Percentiles rank a stretch among this genome's conserved stretches.
These are phyloP conservation scores for Pueraria montana DNA, from an alignment of 306 rosid genomes.

Conservation along the genomic window DNA sequence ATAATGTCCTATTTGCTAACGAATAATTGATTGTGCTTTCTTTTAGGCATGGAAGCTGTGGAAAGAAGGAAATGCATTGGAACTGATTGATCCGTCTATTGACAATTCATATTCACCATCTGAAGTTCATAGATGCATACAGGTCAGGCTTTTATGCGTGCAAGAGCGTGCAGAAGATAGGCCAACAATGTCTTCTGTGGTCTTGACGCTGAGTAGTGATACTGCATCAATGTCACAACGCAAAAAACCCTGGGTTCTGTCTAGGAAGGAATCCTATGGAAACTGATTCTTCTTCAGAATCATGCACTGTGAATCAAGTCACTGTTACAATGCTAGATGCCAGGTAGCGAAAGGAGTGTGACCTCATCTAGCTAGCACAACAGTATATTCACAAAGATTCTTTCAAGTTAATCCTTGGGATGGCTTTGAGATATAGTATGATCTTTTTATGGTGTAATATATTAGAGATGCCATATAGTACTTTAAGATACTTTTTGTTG, in stretches of 20 bases:
- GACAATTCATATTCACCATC: constrained; percentile 53
- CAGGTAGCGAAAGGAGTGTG: constrained; percentile 48
- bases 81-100: constrained; percentile 63
- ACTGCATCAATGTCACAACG: constrained; percentile 55
- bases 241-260: constrained; percentile 58
- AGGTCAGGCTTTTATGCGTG: constrained; percentile 57
- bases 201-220: constrained; percentile 62
- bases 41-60: constrained; percentile 79
- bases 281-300: constrained; percentile 58
- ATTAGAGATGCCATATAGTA: constrained; percentile 27
- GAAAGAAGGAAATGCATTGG: constrained; percentile 70
- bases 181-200: constrained; percentile 64
- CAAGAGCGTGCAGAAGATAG: constrained; percentile 68
- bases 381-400: constrained; percentile 24
- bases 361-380: constrained; percentile 21
- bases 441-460: constrained; percentile 44
- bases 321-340: constrained; percentile 64
- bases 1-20: constrained; percentile 22
- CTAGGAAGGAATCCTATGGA: constrained; percentile 53
- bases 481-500: not conserved
- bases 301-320: constrained; percentile 60
- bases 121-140: constrained; percentile 65
- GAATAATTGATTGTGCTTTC: constrained; percentile 11
- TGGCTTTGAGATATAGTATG: constrained; percentile 28
- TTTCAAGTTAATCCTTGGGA: not conserved